These are phyloP conservation scores for Dactylellina sp. DNA, from an alignment of 2,329 filamentous ascomycete genomes.

Conservation along the genomic window DNA sequence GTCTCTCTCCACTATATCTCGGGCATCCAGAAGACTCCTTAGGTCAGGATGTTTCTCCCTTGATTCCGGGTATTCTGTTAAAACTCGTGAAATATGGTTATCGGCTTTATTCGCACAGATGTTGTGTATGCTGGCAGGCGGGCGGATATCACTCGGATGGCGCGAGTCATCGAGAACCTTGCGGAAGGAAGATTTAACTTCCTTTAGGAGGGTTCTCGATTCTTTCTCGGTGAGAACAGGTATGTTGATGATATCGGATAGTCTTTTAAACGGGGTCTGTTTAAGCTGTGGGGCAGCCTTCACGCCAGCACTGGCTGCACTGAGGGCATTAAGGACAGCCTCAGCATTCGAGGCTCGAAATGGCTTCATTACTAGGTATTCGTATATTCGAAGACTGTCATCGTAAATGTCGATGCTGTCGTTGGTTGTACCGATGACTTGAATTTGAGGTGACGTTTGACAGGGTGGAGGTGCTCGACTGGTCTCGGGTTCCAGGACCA, in stretches of 20 bases:
- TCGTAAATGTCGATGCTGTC: not conserved
- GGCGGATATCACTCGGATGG: conserved; percentile 24
- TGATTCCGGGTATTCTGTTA: conserved; percentile 16
- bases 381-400: not conserved
- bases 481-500: no score
- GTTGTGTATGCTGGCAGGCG: conserved; percentile 32
- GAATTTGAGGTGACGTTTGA: conserved; percentile 10
- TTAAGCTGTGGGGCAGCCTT: not conserved
- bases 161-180: conserved; percentile 28
- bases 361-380: conserved; percentile 26
- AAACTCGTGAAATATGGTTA: conserved; percentile 30
- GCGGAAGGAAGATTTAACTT: conserved; percentile 43
- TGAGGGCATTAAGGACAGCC: conserved; percentile 19
- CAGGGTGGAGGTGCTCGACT: not conserved
- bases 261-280: conserved; percentile 15
- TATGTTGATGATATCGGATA: conserved; percentile 32
- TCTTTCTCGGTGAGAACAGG: conserved; percentile 46
- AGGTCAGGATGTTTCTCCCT: conserved; percentile 12
- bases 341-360: conserved; percentile 11
- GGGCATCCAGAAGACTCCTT: conserved; percentile 9
- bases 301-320: not conserved
- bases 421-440: not conserved
- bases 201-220: conserved; percentile 33
- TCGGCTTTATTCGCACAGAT: conserved; percentile 38
- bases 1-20: conserved; percentile 8